Base-by-base conservation (phyloP, 2,329 filamentous ascomycete species). In the Aspergillus sp. region DNA sequence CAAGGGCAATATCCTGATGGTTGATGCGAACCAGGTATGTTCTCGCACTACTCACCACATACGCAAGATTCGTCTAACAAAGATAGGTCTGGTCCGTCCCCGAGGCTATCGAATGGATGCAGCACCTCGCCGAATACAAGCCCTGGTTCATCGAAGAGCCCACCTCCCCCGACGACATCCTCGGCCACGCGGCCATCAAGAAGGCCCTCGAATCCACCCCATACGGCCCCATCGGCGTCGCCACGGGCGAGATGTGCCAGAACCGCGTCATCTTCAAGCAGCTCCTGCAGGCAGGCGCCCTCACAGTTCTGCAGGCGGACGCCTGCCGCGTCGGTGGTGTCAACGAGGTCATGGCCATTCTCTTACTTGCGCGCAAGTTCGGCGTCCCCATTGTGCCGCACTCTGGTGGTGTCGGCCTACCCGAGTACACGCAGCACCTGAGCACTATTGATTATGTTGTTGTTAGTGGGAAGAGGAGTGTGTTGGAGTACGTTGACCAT, bases 251-350 rank as follows among this genome's bases (percentile, higher is more conserved):
- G 81, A 96, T 96, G 92, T 95, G 92, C 81, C 93, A 96, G 82
- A 97, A 96, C 82, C 88, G 93, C 45, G 91, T 96, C 67, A 87
- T 96, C 71, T 96, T 96, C 86, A 97, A 96, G 84, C 93, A 97
- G 79, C 86, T 96, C 63, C 85, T 97, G 55, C 86, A 89, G 74
- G 83, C 87, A 2, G 90, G 90, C 54, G 91, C 92, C 63, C 91
- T 96, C 69, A 92, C 95, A 72, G 87, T 96, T 22, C 92, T 92
- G 75, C 93, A 97, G 78, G 91, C 95, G 69, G 93, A 97, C 71
- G 93, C 93, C 3, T 96, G 92, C 82, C 89, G 93, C 28, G 85
- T 97, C 69, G 93, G 93, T 47, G 92, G 93, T 64, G 91, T 96
- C 50, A 96, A 96, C 79, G 93, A 97, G 79, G 92, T 94, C 28